Conservation (phyloP, 129 eudicot species). For the Ambrosia artemisiifolia region DNA sequence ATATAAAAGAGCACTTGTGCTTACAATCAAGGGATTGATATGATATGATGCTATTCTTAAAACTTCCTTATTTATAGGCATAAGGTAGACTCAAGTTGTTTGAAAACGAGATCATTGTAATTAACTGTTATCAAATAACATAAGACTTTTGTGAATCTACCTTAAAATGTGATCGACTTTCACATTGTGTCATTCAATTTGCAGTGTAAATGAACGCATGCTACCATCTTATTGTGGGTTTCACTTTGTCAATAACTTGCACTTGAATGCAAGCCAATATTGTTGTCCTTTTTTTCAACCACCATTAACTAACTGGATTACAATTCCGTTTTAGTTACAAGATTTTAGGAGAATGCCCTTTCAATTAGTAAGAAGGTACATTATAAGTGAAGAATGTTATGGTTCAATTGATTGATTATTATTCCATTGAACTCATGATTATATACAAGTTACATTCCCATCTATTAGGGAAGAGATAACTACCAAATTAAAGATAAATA, state of each 20-base stretch:
- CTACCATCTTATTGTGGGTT: neutral
- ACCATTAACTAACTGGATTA: no score
- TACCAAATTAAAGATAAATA: no score
- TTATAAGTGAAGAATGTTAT: no score
- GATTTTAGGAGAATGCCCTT: no score
- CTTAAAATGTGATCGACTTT: neutral
- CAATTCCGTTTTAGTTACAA: no score
- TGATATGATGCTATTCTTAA: neutral
- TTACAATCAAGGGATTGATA: conserved; percentile 1
- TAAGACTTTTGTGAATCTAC: neutral
- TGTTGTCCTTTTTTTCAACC: no score
- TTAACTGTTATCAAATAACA: neutral
- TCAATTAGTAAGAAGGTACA: no score
- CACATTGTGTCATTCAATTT: neutral
- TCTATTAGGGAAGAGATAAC: no score
- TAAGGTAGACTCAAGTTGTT: neutral
- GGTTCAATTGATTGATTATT: no score
- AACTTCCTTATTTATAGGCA: conserved; percentile 17
- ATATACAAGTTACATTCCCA: no score
- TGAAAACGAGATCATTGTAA: neutral
- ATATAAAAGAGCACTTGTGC: neutral
- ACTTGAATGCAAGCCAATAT: no score
- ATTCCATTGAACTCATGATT: no score
- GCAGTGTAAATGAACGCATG: conserved; percentile 1
- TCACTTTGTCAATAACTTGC: neutral